Conservation (phyloP, 2,329 filamentous ascomycete genomes). For the Lecanosticta acicola region DNA sequence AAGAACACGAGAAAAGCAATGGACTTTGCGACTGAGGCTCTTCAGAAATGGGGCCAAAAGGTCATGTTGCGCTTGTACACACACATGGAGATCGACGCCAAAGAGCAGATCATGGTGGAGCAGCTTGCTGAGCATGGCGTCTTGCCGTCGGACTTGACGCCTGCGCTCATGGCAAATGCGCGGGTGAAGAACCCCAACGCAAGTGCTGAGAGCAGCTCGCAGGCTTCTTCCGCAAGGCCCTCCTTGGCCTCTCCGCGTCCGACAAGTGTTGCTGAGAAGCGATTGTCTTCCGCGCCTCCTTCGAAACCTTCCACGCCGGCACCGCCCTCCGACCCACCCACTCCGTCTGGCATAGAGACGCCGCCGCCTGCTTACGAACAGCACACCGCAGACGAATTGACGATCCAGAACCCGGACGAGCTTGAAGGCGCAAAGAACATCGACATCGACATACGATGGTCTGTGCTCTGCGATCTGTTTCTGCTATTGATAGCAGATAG, state of each 20-base stretch:
- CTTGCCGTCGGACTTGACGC: constrained; percentile 73
- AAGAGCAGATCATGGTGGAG: constrained; percentile 97
- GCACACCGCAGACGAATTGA: constrained; percentile 65
- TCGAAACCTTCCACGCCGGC: constrained; percentile 28
- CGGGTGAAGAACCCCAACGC: constrained; percentile 74
- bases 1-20: constrained; percentile 68
- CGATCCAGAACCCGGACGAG: constrained; percentile 76
- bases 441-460: constrained; percentile 95
- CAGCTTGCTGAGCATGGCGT: constrained; percentile 92
- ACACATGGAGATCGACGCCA: constrained; percentile 92
- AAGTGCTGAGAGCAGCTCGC: constrained; percentile 11
- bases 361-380: constrained; percentile 52
- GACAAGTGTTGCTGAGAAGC: constrained; percentile 15
- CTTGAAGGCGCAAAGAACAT: constrained; percentile 76
- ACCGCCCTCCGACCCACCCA: constrained; percentile 8
- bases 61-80: constrained; percentile 93
- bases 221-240: constrained; percentile 30
- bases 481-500: constrained; percentile 95
- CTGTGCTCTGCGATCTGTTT: constrained; percentile 91
- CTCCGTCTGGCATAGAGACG: constrained; percentile 11
- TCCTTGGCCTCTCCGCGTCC: constrained; percentile 25
- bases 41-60: constrained; percentile 95
- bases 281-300: constrained; percentile 16
- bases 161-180: constrained; percentile 83
- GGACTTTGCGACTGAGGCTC: constrained; percentile 64